Conservation (phyloP, 345 rosid species). For the Nephelium lappaceum region DNA sequence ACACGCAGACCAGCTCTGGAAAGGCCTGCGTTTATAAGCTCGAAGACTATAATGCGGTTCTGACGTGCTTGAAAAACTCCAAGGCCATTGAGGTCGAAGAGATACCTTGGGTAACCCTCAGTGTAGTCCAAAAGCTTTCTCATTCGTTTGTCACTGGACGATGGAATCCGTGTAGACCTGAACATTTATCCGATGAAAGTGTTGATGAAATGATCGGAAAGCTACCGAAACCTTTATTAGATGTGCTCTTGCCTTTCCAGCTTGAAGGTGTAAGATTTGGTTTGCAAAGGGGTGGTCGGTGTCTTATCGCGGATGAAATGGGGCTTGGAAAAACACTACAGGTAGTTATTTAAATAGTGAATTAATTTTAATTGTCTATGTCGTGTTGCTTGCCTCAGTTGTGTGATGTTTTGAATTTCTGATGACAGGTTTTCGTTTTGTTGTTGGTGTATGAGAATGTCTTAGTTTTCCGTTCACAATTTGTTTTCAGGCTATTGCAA, state of each 20-base stretch:
- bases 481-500: conserved; percentile 78
- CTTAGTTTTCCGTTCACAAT: conserved; percentile 16
- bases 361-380: neutral
- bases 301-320: conserved; percentile 98
- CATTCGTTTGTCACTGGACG: conserved; percentile 47
- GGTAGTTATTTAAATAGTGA: conserved; percentile 39
- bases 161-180: conserved; percentile 83
- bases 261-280: conserved; percentile 84
- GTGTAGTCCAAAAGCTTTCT: conserved; percentile 73
- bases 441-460: conserved; percentile 12
- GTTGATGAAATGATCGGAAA: conserved; percentile 60
- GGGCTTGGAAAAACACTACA: conserved; percentile 97
- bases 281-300: conserved; percentile 82
- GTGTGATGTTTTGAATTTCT: neutral
- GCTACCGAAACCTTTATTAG: conserved; percentile 63
- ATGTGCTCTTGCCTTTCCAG: conserved; percentile 82
- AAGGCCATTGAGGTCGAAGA: conserved; percentile 59
- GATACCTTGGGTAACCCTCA: conserved; percentile 77
- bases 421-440: neutral
- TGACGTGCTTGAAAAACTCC: conserved; percentile 58
- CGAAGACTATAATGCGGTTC: conserved; percentile 62
- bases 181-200: conserved; percentile 65
- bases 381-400: neutral
- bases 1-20: conserved; percentile 71
- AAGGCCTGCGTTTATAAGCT: conserved; percentile 82